phyloP scores from a whole-genome alignment of 2,329 filamentous ascomycete species.

The Coniochaeta hoffmannii region DNA sequence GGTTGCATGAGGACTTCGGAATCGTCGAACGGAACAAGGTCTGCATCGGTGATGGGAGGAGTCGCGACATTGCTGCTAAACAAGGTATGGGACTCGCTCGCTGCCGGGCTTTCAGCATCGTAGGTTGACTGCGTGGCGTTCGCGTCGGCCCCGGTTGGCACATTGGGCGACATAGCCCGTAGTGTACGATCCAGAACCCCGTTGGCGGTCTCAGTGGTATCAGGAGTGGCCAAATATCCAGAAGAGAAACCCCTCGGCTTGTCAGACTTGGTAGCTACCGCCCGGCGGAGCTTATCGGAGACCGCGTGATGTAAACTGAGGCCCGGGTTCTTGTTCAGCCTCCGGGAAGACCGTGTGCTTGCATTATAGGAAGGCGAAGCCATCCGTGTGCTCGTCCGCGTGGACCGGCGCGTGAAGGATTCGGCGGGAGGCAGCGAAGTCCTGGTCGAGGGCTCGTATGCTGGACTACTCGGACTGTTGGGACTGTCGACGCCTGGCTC shows the following conservation, averaged over 20 bases:
- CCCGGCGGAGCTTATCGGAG: conserved; percentile 31
- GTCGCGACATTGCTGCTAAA: conserved; percentile 62
- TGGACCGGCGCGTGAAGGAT: conserved; percentile 21
- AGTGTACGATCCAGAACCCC: conserved; percentile 24
- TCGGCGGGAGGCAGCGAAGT: conserved; percentile 18
- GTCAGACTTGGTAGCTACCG: conserved; percentile 20
- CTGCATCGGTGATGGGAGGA: conserved; percentile 67
- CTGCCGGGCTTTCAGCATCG: conserved; percentile 43
- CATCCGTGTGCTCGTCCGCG: conserved; percentile 22
- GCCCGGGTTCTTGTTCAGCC: conserved; percentile 17
- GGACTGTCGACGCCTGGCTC: conserved; percentile 24
- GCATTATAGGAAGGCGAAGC: conserved; percentile 24
- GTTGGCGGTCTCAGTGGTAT: conserved; percentile 39
- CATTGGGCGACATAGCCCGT: conserved; percentile 31
- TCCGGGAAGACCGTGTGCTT: conserved; percentile 23
- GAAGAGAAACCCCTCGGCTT: conserved; percentile 21
- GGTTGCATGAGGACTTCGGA: conserved; percentile 41
- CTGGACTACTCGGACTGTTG: conserved; percentile 15
- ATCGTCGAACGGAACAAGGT: conserved; percentile 53
- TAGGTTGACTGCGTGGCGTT: conserved; percentile 33
- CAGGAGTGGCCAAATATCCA: conserved; percentile 46
- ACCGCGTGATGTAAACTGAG: conserved; percentile 21
- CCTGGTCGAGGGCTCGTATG: conserved; percentile 11
- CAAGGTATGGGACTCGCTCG: conserved; percentile 49
- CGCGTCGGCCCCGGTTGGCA: conserved; percentile 38